phyloP scores from a whole-genome alignment of 2,329 filamentous ascomycete species.

The Apiospora phragmitis region DNA sequence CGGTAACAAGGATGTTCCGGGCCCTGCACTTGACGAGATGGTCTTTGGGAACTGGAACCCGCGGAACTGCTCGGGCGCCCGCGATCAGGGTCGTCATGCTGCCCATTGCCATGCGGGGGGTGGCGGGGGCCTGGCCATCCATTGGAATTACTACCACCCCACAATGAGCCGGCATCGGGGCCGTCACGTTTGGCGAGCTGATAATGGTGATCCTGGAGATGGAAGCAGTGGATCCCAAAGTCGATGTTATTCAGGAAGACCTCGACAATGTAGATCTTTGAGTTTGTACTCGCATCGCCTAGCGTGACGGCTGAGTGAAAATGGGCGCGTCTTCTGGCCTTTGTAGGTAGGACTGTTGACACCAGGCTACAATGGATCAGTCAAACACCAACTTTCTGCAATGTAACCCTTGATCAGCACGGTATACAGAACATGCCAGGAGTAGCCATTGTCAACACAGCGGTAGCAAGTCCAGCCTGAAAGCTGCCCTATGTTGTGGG shows the following conservation, averaged over 20 bases:
- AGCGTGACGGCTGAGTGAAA: background rate
- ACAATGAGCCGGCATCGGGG: conserved; percentile 36
- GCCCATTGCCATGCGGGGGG: no score
- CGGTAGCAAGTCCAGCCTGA: conserved; percentile 62
- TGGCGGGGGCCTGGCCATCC: no score
- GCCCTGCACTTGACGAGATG: conserved; percentile 51
- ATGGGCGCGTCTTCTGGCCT: conserved; percentile 54
- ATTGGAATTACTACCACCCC: conserved; percentile 27
- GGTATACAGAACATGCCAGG: conserved; percentile 45
- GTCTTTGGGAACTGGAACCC: conserved; percentile 57
- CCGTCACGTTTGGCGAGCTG: conserved; percentile 44
- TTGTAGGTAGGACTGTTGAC: background rate
- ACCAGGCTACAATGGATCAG: background rate
- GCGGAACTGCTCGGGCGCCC: conserved; percentile 48
- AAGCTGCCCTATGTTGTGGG: conserved; percentile 64
- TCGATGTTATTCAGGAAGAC: conserved; percentile 53
- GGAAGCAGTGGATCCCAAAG: conserved; percentile 49
- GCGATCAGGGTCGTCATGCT: no score
- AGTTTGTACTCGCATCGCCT: conserved; percentile 25
- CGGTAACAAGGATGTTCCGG: conserved; percentile 47
- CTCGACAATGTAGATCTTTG: conserved; percentile 39
- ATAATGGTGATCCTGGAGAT: conserved; percentile 59
- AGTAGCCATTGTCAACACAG: conserved; percentile 60
- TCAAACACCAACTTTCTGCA: background rate
- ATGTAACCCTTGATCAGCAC: background rate